Evolutionary conservation across 2,329 filamentous ascomycete species (phyloP), one percentile per base, ranked within the genome.

Genomic region (Cladobotryum protrusum): DNA sequence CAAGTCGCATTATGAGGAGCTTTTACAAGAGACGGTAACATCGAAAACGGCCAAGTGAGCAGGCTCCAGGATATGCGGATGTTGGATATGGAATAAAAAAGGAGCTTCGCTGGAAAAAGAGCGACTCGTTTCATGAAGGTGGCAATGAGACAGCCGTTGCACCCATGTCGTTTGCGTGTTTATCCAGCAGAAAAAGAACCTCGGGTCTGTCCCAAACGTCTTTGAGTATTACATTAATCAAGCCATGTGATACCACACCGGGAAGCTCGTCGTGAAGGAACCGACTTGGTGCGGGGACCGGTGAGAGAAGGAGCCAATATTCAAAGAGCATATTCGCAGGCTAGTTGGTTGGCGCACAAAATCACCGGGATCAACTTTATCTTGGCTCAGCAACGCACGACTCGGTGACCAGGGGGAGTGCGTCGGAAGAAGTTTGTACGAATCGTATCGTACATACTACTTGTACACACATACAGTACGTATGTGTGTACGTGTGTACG

Each of bases 201-300:
- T 29, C 19, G 18, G 12, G 43, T 35, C 34, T 17, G 43, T 36
- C 29, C 19, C 36, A 40, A 35, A 24, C 34, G n/a, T 15, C 24
- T 19, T 36, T 18, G 34, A 43, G 34, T 44, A n/a, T n/a, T n/a
- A 17, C 49, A 45, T 34, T 42, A 40, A 35, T 35, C 45, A 44
- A n/a, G 20, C 34, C 41, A 40, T 39, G 51, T 53, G 51, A 29
- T 44, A 53, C 51, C 51, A 50, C 51, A 50, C 51, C 37, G 20
- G 15, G 39, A 39, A 43, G 36, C 33, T 46, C 41, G n/a, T 47
- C 47, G 35, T 47, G 42, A 35, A 42, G 14, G 42, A 48, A 52
- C 43, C 19, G 50, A 36, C 40, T 43, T 36, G 24, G 40, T 52
- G 56, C 50, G 58, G 57, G 53, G 56, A 59, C 56, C 58, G 58